A percentile compares a stretch with the other conserved stretches of the same genome.
phyloP scores from a whole-genome alignment of 192 early-diverging fungal genomes.

The Podila horticola region DNA sequence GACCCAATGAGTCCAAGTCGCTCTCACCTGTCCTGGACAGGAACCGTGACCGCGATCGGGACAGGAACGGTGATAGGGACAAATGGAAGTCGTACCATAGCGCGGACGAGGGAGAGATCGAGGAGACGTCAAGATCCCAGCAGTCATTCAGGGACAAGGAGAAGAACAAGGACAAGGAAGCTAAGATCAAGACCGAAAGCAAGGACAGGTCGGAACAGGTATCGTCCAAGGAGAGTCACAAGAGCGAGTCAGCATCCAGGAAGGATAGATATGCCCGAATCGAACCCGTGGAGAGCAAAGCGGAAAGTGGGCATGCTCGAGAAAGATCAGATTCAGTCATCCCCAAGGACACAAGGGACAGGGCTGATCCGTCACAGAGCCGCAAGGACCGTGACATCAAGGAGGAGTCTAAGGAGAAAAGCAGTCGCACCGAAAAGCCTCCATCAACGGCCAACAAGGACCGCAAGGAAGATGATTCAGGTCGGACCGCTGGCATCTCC shows the following conservation, averaged over 20 bases:
- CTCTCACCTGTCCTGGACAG: constrained; percentile 28
- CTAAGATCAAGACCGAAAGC: neutral
- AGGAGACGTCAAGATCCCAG: neutral
- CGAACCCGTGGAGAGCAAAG: neutral
- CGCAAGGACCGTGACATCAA: constrained; percentile 21
- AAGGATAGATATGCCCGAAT: neutral
- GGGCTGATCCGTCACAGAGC: neutral
- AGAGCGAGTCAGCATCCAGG: constrained; percentile 24
- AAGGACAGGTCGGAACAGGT: neutral
- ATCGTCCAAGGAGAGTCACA: neutral
- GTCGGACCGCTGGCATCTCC: neutral
- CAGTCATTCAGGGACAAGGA: constrained; percentile 12
- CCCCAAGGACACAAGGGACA: neutral
- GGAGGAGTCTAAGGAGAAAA: constrained; percentile 17
- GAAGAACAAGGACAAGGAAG: neutral
- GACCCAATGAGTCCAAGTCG: constrained; percentile 24
- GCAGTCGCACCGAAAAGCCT: constrained; percentile 8
- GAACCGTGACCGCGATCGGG: neutral
- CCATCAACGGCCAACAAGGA: constrained; percentile 5
- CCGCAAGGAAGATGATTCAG: constrained; percentile 18
- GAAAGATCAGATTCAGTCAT: neutral
- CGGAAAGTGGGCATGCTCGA: neutral
- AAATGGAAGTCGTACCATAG: constrained; percentile 14
- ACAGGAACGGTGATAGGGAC: constrained; percentile 9
- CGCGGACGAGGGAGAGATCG: constrained; percentile 25